Base-by-base conservation (phyloP, 2,329 filamentous ascomycete species). In the Aspergillus floridensis region DNA sequence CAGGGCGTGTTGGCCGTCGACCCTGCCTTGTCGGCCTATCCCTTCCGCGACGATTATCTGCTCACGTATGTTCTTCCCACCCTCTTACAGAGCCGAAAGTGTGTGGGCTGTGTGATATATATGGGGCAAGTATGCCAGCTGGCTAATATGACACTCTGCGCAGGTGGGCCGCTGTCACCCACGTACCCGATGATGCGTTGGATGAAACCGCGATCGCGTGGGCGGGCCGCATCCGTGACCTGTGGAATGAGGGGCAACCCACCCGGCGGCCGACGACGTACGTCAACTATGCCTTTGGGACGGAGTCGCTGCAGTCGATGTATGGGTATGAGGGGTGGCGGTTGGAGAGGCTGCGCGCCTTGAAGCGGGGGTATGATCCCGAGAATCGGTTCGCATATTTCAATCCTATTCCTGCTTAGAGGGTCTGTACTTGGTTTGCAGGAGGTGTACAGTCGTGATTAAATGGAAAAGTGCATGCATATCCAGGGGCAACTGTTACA, bases 301-400 rank as follows among this genome's bases (percentile, higher is more conserved):
- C 26, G 2, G 56, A 58, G 26, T 12, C 24, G n/a, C 21, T 24
- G 5, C 38, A 53, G 49, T 19, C 14, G 38, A 21, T 46, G 49
- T 58, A 58, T 24, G 56, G 56, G 5, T 24, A 48, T 48, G 56
- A 58, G 24, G 16, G 48, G 10, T 58, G 56, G 56, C 50, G 56
- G 2, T 14, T 58, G 24, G 38, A 44, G 14, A 44, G 38, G 16
- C 16, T 44, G 16, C 38, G 38, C 12, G 16, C 14, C 5, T 19
- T 44, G 38, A 16, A 44, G n/a, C 4, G 38, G 3, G 16, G 2
- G 16, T 44, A 19, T 19, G 38, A 44, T 19, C 38, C 38, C 16
- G 38, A 44, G 5, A 44, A 44, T 19, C 14, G 38, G 16, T 19
- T 44, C 16, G 14, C 38, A 4, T 44, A 44, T 5, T 44, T 16